Percentiles rank a stretch among this genome's conserved stretches.
Evolutionary conservation across 768 basidiomycete genomes (phyloP).

Genomic region (Macrolepiota dolichaula): DNA sequence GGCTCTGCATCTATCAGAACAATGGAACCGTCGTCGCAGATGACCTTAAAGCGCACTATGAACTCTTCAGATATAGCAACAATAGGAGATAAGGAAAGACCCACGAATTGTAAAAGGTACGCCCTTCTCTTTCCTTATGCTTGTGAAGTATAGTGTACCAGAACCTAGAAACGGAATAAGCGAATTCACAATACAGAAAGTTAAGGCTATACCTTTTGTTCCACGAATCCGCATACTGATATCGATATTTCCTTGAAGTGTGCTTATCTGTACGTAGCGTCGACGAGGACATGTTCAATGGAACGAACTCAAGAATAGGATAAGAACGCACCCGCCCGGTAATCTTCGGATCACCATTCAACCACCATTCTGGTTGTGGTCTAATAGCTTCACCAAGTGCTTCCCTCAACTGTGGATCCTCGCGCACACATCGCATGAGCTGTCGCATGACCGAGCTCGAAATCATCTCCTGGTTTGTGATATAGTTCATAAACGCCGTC

Average conservation of each 20-base stretch:
- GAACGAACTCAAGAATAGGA: background rate
- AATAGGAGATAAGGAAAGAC: conserved; percentile 22
- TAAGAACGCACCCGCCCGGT: conserved; percentile 54
- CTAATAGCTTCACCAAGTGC: conserved; percentile 64
- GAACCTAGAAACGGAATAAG: conserved; percentile 37
- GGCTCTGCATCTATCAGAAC: conserved; percentile 38
- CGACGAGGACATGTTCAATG: background rate
- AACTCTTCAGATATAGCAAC: background rate
- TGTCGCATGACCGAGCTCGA: conserved; percentile 72
- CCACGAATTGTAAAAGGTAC: conserved; percentile 63
- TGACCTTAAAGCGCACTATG: conserved; percentile 64
- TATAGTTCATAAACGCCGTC: conserved; percentile 65
- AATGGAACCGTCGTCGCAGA: conserved; percentile 56
- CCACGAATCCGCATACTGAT: conserved; percentile 75
- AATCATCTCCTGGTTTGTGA: conserved; percentile 75
- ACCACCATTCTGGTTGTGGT: conserved; percentile 65
- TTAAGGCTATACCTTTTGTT: conserved; percentile 46
- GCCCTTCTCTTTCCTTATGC: conserved; percentile 74
- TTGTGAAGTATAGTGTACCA: conserved; percentile 82
- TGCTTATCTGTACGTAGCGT: conserved; percentile 51
- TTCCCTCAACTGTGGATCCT: conserved; percentile 44
- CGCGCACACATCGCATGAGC: conserved; percentile 57
- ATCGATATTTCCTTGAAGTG: conserved; percentile 74
- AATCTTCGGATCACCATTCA: conserved; percentile 75
- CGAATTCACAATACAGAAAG: background rate